phyloP scores from a whole-genome alignment of 148 eudicot species.

The Diospyros kaki region DNA sequence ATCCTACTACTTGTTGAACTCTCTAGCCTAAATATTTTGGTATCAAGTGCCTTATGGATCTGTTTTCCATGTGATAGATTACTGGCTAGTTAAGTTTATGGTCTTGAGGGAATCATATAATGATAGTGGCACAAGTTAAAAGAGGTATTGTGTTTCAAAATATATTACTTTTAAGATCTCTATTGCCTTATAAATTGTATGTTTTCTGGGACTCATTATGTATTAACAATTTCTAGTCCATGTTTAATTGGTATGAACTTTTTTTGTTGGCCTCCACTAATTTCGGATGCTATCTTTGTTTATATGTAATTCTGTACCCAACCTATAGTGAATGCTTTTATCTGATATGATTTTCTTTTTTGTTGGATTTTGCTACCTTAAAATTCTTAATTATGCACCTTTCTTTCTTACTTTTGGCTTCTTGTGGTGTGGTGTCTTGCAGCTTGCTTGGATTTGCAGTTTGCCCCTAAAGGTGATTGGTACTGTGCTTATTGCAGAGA shows the following conservation, averaged over 20 bases:
- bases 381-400: neutral
- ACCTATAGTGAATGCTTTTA: neutral
- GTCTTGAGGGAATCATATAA: neutral
- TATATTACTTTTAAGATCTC: neutral
- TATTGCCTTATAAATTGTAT: neutral
- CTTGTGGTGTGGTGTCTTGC: conserved; percentile 23
- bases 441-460: conserved; percentile 71
- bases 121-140: neutral
- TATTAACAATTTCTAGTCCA: no score
- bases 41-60: no score
- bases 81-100: neutral
- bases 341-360: conserved; percentile 2
- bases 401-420: no score
- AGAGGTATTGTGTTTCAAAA: neutral
- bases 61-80: no score
- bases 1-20: no score
- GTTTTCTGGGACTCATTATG: neutral
- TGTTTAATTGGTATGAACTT: no score
- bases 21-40: no score
- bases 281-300: neutral
- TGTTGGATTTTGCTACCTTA: neutral
- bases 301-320: neutral
- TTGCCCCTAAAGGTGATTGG: conserved; percentile 57
- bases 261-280: no score
- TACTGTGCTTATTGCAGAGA: conserved; percentile 59